phyloP scores from a whole-genome alignment of 306 rosid genomes.

The Lathyrus sativus region DNA sequence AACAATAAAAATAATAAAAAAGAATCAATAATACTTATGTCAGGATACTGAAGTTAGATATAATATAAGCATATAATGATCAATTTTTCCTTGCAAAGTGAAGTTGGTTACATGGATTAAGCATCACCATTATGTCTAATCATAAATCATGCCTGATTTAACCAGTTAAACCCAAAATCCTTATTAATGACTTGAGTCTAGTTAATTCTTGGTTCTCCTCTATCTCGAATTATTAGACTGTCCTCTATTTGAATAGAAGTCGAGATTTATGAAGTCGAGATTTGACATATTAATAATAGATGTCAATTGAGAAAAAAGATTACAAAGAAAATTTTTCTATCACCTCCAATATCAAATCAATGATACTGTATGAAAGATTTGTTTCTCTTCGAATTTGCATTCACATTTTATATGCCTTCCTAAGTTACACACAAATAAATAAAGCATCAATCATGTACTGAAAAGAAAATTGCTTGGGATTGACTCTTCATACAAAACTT shows the following conservation, averaged over 20 bases:
- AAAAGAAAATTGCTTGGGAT: neutral
- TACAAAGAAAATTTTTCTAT: neutral
- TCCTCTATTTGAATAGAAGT: neutral
- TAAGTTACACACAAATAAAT: neutral
- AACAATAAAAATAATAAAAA: neutral
- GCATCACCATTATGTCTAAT: neutral
- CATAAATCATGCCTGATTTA: neutral
- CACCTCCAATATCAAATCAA: no score
- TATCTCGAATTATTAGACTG: neutral
- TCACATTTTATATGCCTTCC: neutral
- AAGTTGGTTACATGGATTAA: neutral
- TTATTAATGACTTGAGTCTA: no score
- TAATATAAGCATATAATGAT: no score
- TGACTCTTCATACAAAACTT: neutral
- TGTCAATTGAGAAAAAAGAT: neutral
- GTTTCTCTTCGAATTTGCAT: constrained; percentile 2
- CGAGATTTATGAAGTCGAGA: neutral
- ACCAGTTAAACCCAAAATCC: neutral
- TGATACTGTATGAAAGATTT: neutral
- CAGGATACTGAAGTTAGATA: neutral
- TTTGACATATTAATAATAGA: constrained; percentile 4
- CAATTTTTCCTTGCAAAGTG: neutral
- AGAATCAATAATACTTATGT: neutral
- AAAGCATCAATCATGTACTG: neutral
- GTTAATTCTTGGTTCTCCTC: neutral